phyloP scores from a whole-genome alignment of 768 basidiomycete species.

The Russula abietina region DNA sequence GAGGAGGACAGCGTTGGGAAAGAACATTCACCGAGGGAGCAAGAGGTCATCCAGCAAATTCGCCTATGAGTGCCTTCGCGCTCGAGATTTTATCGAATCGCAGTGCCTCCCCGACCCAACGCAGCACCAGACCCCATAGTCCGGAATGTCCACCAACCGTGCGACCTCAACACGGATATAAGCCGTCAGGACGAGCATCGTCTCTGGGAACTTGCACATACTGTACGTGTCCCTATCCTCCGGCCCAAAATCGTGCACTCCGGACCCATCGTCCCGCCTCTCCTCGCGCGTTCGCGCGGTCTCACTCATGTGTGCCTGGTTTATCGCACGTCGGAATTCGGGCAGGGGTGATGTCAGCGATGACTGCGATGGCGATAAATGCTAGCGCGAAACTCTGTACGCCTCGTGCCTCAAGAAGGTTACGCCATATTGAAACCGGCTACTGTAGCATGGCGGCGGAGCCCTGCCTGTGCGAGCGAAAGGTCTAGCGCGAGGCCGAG shows the following conservation, averaged over 20 bases:
- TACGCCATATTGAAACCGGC: constrained; percentile 89
- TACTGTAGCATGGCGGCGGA: constrained; percentile 72
- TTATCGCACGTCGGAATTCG: constrained; percentile 56
- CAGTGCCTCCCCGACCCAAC: constrained; percentile 17
- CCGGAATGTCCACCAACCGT: constrained; percentile 16
- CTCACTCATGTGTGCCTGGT: constrained; percentile 55
- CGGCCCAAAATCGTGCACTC: constrained; percentile 63
- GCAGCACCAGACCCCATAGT: constrained; percentile 3
- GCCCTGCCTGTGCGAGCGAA: constrained; percentile 59
- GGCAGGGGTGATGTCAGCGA: constrained; percentile 21
- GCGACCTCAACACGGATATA: too few species aligned
- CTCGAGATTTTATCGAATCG: constrained; percentile 14
- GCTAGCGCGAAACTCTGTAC: constrained; percentile 55
- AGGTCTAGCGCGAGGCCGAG: constrained; percentile 75
- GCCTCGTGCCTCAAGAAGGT: constrained; percentile 80
- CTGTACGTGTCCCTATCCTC: constrained; percentile 61
- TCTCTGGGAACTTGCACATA: constrained; percentile 64
- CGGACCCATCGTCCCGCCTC: too few species aligned
- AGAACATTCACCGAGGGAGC: constrained; percentile 34
- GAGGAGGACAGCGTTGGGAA: constrained; percentile 42
- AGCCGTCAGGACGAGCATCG: too few species aligned
- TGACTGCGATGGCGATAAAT: not conserved
- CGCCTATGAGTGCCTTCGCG: too few species aligned
- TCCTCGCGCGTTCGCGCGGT: constrained; percentile 40
- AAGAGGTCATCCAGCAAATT: constrained; percentile 2